These are phyloP conservation scores for Mercurialis annua DNA, from an alignment of 345 rosid genomes.

Conservation along the genomic window DNA sequence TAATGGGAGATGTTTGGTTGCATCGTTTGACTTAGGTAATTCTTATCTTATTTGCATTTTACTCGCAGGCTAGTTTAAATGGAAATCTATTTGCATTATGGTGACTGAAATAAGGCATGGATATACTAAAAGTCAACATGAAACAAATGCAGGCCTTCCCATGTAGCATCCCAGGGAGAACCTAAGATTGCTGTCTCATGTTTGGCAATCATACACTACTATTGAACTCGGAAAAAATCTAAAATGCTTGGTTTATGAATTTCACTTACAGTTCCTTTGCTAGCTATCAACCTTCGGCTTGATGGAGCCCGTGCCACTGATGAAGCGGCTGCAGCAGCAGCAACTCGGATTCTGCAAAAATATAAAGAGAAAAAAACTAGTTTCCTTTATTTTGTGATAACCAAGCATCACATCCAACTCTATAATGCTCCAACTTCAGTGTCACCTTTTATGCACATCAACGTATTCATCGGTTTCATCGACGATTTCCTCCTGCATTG, in stretches of 20 bases:
- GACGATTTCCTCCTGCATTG: slow-evolving; percentile 85
- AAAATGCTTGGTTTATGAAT: not conserved
- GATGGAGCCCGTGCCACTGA: slow-evolving; percentile 87
- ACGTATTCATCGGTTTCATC: slow-evolving; percentile 98
- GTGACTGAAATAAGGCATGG: not conserved
- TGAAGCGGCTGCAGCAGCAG: slow-evolving; percentile 96
- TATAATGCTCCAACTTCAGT: not conserved
- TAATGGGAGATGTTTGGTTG: too few species aligned
- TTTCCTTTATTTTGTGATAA: not conserved
- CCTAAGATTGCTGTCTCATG: not conserved
- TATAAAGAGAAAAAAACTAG: not conserved
- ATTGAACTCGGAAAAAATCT: not conserved
- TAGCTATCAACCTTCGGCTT: slow-evolving; percentile 56
- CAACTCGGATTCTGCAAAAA: slow-evolving; percentile 80
- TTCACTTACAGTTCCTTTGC: slow-evolving; percentile 54
- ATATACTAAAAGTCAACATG: not conserved
- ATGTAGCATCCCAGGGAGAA: not conserved
- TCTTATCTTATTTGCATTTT: too few species aligned
- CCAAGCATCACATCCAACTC: not conserved
- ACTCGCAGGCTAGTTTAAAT: too few species aligned
- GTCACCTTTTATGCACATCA: slow-evolving; percentile 88
- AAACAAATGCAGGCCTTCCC: not conserved
- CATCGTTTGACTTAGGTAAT: too few species aligned
- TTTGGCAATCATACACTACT: not conserved
- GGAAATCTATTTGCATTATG: not conserved